These are phyloP conservation scores for Phytophthora podocarpi DNA, from an alignment of 352 stramenopile species.

Conservation along the genomic window DNA sequence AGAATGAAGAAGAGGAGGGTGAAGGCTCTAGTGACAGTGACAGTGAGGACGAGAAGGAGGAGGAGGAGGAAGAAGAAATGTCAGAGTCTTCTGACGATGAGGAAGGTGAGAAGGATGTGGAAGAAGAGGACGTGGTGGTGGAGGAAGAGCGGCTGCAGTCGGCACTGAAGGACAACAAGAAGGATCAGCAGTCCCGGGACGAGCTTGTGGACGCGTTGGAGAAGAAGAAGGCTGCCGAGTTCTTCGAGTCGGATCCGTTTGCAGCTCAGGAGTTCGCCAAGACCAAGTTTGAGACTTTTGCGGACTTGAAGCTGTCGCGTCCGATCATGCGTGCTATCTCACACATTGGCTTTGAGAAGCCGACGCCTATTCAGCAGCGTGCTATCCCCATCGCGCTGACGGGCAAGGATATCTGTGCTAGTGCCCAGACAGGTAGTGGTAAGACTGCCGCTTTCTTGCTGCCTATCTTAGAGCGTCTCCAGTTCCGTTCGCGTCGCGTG, in stretches of 20 bases:
- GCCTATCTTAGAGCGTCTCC: conserved; percentile 96
- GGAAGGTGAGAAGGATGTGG: conserved; percentile 34
- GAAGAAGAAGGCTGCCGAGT: conserved; percentile 79
- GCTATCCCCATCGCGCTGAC: conserved; percentile 95
- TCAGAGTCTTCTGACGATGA: conserved; percentile 20
- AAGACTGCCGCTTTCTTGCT: conserved; percentile 99
- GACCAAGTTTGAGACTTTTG: conserved; percentile 93
- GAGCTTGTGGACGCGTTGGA: conserved; percentile 79
- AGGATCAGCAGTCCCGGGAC: conserved; percentile 53
- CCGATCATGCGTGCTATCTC: conserved; percentile 96
- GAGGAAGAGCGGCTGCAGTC: conserved; percentile 77
- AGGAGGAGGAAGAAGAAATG: conserved; percentile 28
- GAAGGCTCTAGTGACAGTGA: conserved; percentile 2
- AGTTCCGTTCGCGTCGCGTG: conserved; percentile 91
- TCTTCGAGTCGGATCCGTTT: conserved; percentile 85
- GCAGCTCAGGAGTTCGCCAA: conserved; percentile 78
- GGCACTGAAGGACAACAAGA: conserved; percentile 65
- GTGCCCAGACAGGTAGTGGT: conserved; percentile 95
- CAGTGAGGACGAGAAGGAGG: conserved; percentile 38
- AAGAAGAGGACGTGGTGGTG: conserved; percentile 71
- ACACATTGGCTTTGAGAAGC: conserved; percentile 96
- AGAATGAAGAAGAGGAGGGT: conserved; percentile 16
- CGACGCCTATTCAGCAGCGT: conserved; percentile 94
- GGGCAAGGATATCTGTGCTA: conserved; percentile 98
- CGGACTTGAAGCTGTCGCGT: conserved; percentile 96